Evolutionary conservation across 768 basidiomycete genomes (phyloP), one percentile per base, ranked within the genome.

Genomic region (Daedalea quercina): DNA sequence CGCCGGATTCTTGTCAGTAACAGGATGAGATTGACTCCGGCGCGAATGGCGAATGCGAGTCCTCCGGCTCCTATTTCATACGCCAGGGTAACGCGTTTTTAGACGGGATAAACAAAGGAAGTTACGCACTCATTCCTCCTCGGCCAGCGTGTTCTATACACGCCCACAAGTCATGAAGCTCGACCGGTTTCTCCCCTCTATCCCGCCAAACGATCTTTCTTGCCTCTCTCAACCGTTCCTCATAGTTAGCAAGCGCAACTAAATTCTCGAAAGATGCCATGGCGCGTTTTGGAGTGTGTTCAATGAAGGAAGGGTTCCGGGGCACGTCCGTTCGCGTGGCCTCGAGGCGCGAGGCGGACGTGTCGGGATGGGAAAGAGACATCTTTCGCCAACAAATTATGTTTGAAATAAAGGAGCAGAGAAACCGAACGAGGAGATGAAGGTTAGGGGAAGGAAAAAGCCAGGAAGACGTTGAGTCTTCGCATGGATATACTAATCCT

Each of bases 121-220:
- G 20, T 2, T n/a, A 80, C 87, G 67, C 63, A 92, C 90, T 76
- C 19, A 87, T 60, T 42, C 84, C 87, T 17, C 91, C 90, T 20
- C 73, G 69, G 6, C 76, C 72, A 0, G 88, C 88, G 65, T 93
- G 89, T 55, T 79, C 76, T 28, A 88, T 58, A 60, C 88, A 87
- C 53, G 82, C 80, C 65, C 77, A 73, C 25, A 90, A 54, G 47
- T 78, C 79, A 33, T 75, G 66, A 22, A 94, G 61, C 56, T 90
- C 84, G 0, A 76, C 81, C 0, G 85, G 85, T 17, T 82, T 85
- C 66, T 91, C 82, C 2, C 90, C 89, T 55, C 78, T 73, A 60
- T 90, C 85, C 12, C 87, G 74, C 87, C 90, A 90, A 2, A 93
- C 80, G 68, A 91, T 85, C 65, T 81, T 88, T 51, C 86, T 76